Base-by-base conservation (phyloP, 2,329 filamentous ascomycete species). In the Aspergillus sojae region DNA sequence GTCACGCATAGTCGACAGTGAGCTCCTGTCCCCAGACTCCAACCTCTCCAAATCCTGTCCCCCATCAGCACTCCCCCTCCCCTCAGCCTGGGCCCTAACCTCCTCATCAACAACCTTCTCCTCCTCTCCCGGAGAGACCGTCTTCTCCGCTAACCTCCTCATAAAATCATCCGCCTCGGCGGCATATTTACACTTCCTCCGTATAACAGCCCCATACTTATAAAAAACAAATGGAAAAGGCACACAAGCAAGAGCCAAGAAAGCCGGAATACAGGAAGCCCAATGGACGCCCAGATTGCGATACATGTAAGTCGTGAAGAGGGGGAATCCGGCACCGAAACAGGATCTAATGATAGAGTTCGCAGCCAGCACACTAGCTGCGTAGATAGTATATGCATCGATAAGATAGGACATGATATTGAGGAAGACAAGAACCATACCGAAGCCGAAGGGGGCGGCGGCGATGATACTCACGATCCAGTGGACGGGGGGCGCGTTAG, bases 221-320 rank as follows among this genome's bases (percentile, higher is more conserved):
- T 79, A 78, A 60, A 80, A 77, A 19, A 80, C 60, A 58, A 79
- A 78, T 2, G 75, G 76, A 48, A 78, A 77, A 2, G 75, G 75
- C 12, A 75, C 64, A 26, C 75, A 77, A 0, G 70, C 71, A 12
- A 79, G 59, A 3, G 77, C 78, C 36, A 81, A 60, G 56, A 81
- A 80, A 0, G 69, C 80, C 1, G 76, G 78, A 7, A 81, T 68
- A 26, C 69, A 77, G 2, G 72, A 76, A 2, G 77, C 80, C 80
- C 78, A 82, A 46, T 78, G 76, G 6, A 81, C 77, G 1, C 80
- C 79, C 4, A 82, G 67, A 4, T 70, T 69, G 1, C 71, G 36
- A 62, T 80, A 82, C 74, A 82, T 75, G 12, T 76, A 67, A 0
- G 65, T 71, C 0, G 79, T 80, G 69, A 81, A 81, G 12, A 82